phyloP scores from a whole-genome alignment of 2,329 filamentous ascomycete genomes.

The Diplocarpon rosae region DNA sequence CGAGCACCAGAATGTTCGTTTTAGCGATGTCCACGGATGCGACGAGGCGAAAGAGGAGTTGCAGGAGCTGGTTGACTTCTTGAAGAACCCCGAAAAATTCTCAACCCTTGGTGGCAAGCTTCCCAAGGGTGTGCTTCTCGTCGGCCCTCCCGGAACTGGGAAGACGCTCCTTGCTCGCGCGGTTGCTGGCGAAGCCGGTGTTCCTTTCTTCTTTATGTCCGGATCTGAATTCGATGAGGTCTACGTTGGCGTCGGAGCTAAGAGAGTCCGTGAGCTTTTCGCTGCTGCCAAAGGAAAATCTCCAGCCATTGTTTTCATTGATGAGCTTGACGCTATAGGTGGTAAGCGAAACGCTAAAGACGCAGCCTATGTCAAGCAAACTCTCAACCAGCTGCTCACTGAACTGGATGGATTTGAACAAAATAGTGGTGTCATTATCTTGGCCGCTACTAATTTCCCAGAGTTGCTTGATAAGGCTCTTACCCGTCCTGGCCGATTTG shows the following conservation, averaged over 20 bases:
- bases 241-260: conserved; percentile 92
- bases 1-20: conserved; percentile 83
- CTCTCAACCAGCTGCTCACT: conserved; percentile 90
- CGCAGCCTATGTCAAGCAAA: conserved; percentile 92
- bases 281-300: conserved; percentile 71
- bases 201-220: conserved; percentile 99
- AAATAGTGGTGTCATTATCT: conserved; percentile 86
- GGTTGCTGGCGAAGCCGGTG: conserved; percentile 91
- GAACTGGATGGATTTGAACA: conserved; percentile 96
- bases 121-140: conserved; percentile 89
- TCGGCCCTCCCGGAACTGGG: conserved; percentile 92
- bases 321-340: conserved; percentile 88
- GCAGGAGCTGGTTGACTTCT: conserved; percentile 90
- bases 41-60: conserved; percentile 98
- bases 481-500: conserved; percentile 88
- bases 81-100: conserved; percentile 88
- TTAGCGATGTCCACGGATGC: conserved; percentile 90
- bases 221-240: conserved; percentile 98
- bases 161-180: conserved; percentile 93
- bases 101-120: conserved; percentile 90
- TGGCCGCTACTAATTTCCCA: conserved; percentile 93
- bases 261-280: conserved; percentile 93
- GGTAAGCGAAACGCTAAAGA: conserved; percentile 60
- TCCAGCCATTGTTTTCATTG: conserved; percentile 83
- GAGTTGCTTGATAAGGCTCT: conserved; percentile 90